phyloP scores from a whole-genome alignment of 2,329 filamentous ascomycete species.

The Aspergillus sp. region DNA sequence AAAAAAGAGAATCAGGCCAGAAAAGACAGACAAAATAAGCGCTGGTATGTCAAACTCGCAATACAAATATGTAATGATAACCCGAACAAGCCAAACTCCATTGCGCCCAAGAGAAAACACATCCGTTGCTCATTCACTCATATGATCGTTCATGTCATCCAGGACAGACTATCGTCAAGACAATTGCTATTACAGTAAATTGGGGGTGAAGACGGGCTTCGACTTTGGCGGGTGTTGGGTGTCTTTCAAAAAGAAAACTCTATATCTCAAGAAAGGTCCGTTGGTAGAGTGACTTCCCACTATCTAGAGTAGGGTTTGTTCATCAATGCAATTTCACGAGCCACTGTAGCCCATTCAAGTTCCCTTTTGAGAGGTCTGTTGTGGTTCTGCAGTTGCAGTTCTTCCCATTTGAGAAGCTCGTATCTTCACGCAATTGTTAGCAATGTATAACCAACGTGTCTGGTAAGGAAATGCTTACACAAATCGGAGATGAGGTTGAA shows the following conservation, averaged over 20 bases:
- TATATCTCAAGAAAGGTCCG: not conserved
- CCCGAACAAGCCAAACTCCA: not conserved
- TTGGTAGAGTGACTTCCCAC: conserved; percentile 7
- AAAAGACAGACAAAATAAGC: no score
- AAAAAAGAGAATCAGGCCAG: no score
- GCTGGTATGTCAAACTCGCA: no score
- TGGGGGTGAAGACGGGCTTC: not conserved
- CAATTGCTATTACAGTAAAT: not conserved
- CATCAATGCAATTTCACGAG: conserved; percentile 89
- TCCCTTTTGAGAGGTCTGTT: conserved; percentile 62
- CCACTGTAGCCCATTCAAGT: conserved; percentile 84
- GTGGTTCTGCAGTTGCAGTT: conserved; percentile 58
- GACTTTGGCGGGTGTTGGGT: no score
- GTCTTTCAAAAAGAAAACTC: no score
- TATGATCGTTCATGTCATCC: not conserved
- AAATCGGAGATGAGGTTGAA: conserved; percentile 92
- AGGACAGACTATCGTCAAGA: not conserved
- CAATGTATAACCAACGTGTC: not conserved
- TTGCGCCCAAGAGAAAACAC: not conserved
- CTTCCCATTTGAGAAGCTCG: conserved; percentile 94
- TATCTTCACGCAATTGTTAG: conserved; percentile 44
- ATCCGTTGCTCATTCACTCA: conserved; percentile 2
- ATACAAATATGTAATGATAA: not conserved
- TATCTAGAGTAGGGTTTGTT: conserved; percentile 85
- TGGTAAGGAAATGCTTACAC: conserved; percentile 46